Conservation (phyloP, 169 alveolate species). For the Cryptosporidium xiaoi region DNA sequence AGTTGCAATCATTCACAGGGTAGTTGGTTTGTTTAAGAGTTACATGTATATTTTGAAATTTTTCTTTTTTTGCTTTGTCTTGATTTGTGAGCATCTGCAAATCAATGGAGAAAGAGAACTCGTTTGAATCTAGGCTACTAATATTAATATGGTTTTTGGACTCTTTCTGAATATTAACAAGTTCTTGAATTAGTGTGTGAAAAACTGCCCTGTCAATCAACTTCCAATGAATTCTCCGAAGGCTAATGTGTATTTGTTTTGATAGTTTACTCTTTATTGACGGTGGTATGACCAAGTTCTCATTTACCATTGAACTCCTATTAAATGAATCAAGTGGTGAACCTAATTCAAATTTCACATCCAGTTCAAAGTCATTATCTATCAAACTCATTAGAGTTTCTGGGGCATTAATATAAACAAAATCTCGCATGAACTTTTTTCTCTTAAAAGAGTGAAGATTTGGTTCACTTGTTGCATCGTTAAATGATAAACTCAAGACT, state of each 20-base stretch:
- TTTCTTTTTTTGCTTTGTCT: no score
- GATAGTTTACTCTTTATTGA: conserved; percentile 37
- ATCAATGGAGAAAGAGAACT: conserved; percentile 24
- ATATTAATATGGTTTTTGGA: background rate
- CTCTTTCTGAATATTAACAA: conserved; percentile 3
- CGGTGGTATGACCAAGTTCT: conserved; percentile 1
- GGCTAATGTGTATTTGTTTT: conserved; percentile 54
- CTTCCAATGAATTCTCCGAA: conserved; percentile 48
- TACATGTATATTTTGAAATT: background rate
- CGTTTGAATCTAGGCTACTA: conserved; percentile 2
- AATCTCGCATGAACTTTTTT: background rate
- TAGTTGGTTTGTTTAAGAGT: background rate
- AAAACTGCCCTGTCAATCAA: conserved; percentile 33
- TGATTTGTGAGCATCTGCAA: background rate
- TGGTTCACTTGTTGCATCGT: background rate
- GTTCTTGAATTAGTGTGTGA: conserved; percentile 12
- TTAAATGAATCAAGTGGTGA: background rate
- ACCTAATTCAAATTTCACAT: background rate
- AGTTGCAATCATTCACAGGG: background rate
- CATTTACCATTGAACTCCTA: background rate
- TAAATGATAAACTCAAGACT: background rate
- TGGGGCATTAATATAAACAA: conserved; percentile 9
- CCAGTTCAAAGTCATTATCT: conserved; percentile 16
- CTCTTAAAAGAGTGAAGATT: background rate
- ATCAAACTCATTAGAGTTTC: conserved; percentile 10